Base-by-base conservation (phyloP, 306 rosid genomes). In the Sechiopsis laciniata region DNA sequence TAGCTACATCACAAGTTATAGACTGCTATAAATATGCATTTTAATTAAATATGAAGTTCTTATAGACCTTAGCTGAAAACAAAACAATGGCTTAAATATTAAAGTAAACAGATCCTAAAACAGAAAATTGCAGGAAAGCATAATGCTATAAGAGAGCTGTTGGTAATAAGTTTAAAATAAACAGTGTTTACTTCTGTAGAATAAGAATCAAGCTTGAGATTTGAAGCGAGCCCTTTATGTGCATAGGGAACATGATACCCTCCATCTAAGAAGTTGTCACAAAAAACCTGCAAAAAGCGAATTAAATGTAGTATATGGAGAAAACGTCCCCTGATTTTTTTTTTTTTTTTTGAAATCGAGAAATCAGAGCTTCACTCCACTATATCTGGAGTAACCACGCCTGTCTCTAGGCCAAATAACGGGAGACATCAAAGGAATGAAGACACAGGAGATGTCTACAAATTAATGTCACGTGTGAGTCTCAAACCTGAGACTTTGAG, bases 231-330 rank as follows among this genome's bases (percentile, higher is more conserved):
- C 85, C 82, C 91, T 82, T 90, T 90, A 82, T 93, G 98, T 1
- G 91, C 98, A 82, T 84, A 88, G 14, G 98, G 93, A 26, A 90
- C 98, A 45, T 93, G 98, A 79, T 93, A 93, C 72, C 98, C 98
- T 26, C 98, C 98, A 75, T 93, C 98, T 61, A 93, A 82, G 83
- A 88, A 93, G 92, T 93, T 93, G 85, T 93, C 97, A 80, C 97
- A 93, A 76, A 90, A 90, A 54, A 93, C 96, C 98, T 93, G 80
- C 79, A 82, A 74, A 62, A 78, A 29, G 13, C 46, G 20, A 40
- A 40, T 6, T 6, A 40, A 64, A 65, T 19, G 3, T 15, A 55
- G 5, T 8, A 9, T 51, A 12, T 13, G 17, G 17, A 70, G 57
- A 51, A 10, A 13, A 46, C 22, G 20, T 22, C 10, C 42, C 55